Conservation (phyloP, 176 grass and related monocot genomes). For the Elaeis guineensis region DNA sequence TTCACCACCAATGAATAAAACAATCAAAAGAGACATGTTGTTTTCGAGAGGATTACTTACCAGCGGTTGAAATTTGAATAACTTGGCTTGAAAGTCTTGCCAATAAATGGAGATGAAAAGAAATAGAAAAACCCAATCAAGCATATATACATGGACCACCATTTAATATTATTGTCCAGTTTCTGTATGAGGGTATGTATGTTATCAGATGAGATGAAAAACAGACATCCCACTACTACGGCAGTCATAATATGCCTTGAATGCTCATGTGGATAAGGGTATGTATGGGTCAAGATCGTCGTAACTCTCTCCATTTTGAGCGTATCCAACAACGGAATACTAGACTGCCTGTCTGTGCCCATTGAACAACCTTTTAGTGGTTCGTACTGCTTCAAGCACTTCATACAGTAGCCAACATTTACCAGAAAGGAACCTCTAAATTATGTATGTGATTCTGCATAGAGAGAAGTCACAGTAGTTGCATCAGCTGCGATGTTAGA, state of each 20-base stretch:
- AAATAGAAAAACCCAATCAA: conserved; percentile 99
- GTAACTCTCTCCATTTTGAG: conserved; percentile 77
- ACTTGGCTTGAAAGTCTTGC: conserved; percentile 80
- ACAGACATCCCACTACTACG: conserved; percentile 67
- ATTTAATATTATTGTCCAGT: conserved; percentile 82
- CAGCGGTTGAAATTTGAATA: conserved; percentile 95
- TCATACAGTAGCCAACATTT: too few relatives aligned
- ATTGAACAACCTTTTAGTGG: conserved; percentile 10
- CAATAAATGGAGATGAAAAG: conserved; percentile 88
- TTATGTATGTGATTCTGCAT: too few relatives aligned
- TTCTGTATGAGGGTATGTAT: conserved; percentile 91
- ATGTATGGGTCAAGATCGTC: conserved; percentile 71
- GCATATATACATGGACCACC: conserved; percentile 98
- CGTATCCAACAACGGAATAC: conserved; percentile 56
- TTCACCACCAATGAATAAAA: conserved; percentile 6
- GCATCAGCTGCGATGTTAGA: too few relatives aligned
- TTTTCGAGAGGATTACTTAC: conserved; percentile 27
- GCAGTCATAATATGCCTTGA: conserved; percentile 83
- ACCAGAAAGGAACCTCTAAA: too few relatives aligned
- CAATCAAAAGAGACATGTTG: conserved; percentile 1
- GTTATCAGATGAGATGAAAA: conserved; percentile 85
- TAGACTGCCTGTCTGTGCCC: conserved; percentile 53
- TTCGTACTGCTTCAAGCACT: too few relatives aligned
- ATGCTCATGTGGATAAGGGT: conserved; percentile 84
- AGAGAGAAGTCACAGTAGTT: too few relatives aligned